Evolutionary conservation across 2,329 filamentous ascomycete species (phyloP), one percentile per base, ranked within the genome.

Genomic region (Fusarium sp.): DNA sequence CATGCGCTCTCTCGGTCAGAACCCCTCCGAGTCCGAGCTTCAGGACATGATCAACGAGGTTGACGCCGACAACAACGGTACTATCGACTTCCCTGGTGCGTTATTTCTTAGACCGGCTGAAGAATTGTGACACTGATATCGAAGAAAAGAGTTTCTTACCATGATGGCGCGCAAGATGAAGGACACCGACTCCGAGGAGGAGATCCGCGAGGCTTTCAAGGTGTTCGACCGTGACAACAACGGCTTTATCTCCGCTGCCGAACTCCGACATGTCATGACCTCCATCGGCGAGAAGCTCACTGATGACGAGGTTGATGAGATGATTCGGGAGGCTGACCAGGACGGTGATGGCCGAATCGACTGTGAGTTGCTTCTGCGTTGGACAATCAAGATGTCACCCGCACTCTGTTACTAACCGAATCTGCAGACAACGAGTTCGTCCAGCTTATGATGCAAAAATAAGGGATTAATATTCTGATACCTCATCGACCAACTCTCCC

Each of bases 161-260:
- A 96, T 96, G 93, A 96, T 96, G 93, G 93, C 93, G 65, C 90
- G 93, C 78, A 96, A 96, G 85, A 96, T 96, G 93, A 95, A 95
- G 87, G 93, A 95, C 78, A 96, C 93, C 74, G 93, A 96, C 79
- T 95, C 92, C 51, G 93, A 96, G 83, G 93, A 96, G 84, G 93
- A 96, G 81, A 96, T 96, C 75, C 90, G 93, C 76, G 93, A 95
- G 82, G 92, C 92, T 16, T 95, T 95, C 88, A 94, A 94, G 87
- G 89, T 92, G 59, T 96, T 96, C 77, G 93, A 96, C 80, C 92
- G 93, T 76, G 93, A 96, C 78, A 96, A 95, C 86, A 96, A 96
- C 82, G 93, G 93, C 58, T 96, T 94, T 83, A 96, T 96, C 81
- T 96, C 93, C 27, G 93, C 93, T 67, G 93, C 93, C 58, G 93